These are phyloP conservation scores for Suillus subalutaceus DNA, from an alignment of 768 basidiomycete species.

Conservation along the genomic window DNA sequence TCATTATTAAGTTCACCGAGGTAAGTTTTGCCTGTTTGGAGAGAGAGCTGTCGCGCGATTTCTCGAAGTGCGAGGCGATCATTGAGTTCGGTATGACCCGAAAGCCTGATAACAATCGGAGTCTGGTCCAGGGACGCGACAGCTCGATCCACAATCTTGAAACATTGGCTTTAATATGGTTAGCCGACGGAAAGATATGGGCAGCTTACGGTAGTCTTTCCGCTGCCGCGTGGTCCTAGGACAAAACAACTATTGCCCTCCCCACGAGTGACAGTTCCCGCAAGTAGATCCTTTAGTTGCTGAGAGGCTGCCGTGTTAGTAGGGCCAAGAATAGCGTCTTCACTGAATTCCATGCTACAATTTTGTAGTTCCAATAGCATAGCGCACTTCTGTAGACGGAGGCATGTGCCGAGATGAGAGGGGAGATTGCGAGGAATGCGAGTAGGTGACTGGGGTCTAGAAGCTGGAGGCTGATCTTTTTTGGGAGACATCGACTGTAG, in stretches of 20 bases:
- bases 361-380: conserved; percentile 50
- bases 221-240: conserved; percentile 82
- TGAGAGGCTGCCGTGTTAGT: conserved; percentile 56
- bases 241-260: conserved; percentile 95
- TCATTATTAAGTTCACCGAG: conserved; percentile 44
- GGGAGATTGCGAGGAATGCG: conserved; percentile 38
- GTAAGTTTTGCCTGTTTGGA: conserved; percentile 71
- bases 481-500: conserved; percentile 16
- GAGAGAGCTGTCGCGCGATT: conserved; percentile 81
- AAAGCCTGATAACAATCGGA: conserved; percentile 79
- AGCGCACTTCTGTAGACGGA: conserved; percentile 60
- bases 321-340: conserved; percentile 36
- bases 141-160: conserved; percentile 64
- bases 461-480: conserved; percentile 16
- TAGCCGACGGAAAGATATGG: conserved; percentile 8
- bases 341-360: conserved; percentile 22
- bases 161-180: conserved; percentile 2
- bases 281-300: conserved; percentile 65
- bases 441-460: conserved; percentile 17
- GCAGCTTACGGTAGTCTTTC: conserved; percentile 74
- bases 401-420: conserved; percentile 43
- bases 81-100: conserved; percentile 82
- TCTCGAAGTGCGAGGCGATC: conserved; percentile 92
- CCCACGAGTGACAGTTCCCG: conserved; percentile 74
- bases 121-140: conserved; percentile 47